A percentile compares a stretch with the other conserved stretches of the same genome.
These are phyloP conservation scores for Pseudocercospora fuligena DNA, from an alignment of 2,329 filamentous ascomycete genomes.

Conservation along the genomic window DNA sequence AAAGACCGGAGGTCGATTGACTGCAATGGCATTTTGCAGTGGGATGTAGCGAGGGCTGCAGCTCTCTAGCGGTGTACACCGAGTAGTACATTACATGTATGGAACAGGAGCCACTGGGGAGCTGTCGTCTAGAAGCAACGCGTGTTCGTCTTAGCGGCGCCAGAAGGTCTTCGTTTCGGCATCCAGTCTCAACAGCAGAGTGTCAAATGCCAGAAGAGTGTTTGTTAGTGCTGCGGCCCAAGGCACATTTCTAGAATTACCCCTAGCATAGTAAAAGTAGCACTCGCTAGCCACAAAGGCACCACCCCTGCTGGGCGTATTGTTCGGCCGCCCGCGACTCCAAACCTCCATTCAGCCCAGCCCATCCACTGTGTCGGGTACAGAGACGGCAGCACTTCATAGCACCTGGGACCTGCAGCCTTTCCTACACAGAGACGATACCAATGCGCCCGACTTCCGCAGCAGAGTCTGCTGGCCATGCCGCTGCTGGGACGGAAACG, in stretches of 20 bases:
- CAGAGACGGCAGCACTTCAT: not conserved
- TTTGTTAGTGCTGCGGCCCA: conserved; percentile 4
- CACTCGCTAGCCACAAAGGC: not conserved
- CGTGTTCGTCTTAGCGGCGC: not conserved
- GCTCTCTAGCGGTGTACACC: not conserved
- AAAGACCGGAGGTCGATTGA: not conserved
- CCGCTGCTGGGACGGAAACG: conserved; percentile 7
- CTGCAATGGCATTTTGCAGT: not conserved
- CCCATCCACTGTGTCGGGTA: not conserved
- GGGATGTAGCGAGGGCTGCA: not conserved
- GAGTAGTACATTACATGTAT: not conserved
- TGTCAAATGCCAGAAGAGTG: not conserved
- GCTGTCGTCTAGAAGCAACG: not conserved
- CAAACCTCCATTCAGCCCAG: not conserved
- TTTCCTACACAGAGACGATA: not conserved
- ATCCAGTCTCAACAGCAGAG: too few species aligned
- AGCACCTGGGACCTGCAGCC: not conserved
- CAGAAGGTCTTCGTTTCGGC: too few species aligned
- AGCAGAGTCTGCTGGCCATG: conserved; percentile 9
- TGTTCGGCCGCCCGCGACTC: not conserved
- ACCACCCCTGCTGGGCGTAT: not conserved
- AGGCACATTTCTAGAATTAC: not conserved
- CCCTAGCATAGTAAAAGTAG: not conserved
- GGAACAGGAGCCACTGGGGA: conserved; percentile 4
- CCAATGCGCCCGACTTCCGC: conserved; percentile 6